Evolutionary conservation across 73 alveolate species (phyloP), one percentile per base, ranked within the genome.

Genomic region (Symbiodinium natans): DNA sequence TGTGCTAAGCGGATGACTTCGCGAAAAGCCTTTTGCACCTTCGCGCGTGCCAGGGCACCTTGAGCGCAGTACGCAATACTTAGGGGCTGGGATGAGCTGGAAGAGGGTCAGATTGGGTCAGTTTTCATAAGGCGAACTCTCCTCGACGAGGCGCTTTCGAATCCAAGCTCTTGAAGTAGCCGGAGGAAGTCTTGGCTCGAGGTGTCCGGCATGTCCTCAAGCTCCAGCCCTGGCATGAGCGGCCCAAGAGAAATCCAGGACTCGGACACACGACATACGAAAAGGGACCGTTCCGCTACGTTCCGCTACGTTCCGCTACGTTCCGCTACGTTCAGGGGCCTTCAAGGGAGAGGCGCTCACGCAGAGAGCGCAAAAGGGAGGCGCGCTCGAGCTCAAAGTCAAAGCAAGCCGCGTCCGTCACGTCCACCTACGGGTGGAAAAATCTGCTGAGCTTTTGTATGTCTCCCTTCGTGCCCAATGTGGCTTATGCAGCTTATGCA

Each of bases 301-400:
- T 48, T 48, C 63, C 8, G 23, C 23, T 48, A 48, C 31, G 77
- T 17, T 23, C 11, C 77, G 36, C 77, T 8, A 31, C 36, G 17
- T 48, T 11, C 27, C 31, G 77, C n/a, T 8, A 25, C 36, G 36
- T 11, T 27, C 77, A 59, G 15, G 82, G 13, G 68, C 82, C 82
- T 63, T 63, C 39, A 3, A 9, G 31, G 82, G 38, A 27, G 82
- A 63, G 82, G 36, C 82, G 82, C 82, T 63, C 82, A 9, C 82
- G 82, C 17, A 63, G 82, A 17, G 38, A 21, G 38, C 36, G 36
- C 82, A 63, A 63, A 21, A 63, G 31, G 1, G 36, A 23, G 82
- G 82, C 82, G 31, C 82, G 82, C 82, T 63, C 82, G 82, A 23
- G 82, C 82, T 63, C 38, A 23, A 63, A 63, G 82, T n/a, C n/a